phyloP scores from a whole-genome alignment of 2,329 filamentous ascomycete genomes.

The Calonectria ilicicola region DNA sequence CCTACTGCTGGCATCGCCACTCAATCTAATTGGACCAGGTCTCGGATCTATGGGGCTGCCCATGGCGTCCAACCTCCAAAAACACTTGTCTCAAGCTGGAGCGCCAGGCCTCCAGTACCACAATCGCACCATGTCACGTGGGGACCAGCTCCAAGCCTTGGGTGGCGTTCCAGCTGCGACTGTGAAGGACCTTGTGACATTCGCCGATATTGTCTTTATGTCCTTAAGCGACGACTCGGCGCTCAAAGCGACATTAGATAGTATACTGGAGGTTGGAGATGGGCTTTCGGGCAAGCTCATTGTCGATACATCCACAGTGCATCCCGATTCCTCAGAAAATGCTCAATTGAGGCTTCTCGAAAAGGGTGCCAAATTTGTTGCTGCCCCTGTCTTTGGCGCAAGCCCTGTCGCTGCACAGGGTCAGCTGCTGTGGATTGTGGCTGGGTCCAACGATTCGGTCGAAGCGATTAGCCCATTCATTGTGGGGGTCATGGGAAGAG shows the following conservation, averaged over 20 bases:
- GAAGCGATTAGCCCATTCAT: constrained; percentile 52
- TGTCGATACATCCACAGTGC: constrained; percentile 63
- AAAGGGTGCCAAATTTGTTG: constrained; percentile 52
- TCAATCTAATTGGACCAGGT: constrained; percentile 42
- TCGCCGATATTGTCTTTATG: constrained; percentile 52
- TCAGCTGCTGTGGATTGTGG: constrained; percentile 59
- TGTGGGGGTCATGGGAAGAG: constrained; percentile 55
- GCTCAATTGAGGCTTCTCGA: constrained; percentile 44
- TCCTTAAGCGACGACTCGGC: constrained; percentile 58
- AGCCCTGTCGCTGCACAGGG: constrained; percentile 60
- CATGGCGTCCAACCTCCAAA: constrained; percentile 64
- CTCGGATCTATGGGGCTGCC: constrained; percentile 64
- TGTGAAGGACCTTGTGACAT: constrained; percentile 42
- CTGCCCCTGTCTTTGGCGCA: constrained; percentile 63
- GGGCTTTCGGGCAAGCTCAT: constrained; percentile 54
- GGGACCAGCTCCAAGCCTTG: constrained; percentile 44
- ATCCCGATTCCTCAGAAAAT: constrained; percentile 54
- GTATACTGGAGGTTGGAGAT: constrained; percentile 41
- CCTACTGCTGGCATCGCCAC: neutral
- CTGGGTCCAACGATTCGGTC: constrained; percentile 53
- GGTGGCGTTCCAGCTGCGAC: constrained; percentile 42
- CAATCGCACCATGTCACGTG: constrained; percentile 62
- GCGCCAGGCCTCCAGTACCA: constrained; percentile 51
- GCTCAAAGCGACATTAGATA: constrained; percentile 48
- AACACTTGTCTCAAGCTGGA: constrained; percentile 45